phyloP scores from a whole-genome alignment of 805 yeast species.

The Naumovozyma dairenensis region DNA sequence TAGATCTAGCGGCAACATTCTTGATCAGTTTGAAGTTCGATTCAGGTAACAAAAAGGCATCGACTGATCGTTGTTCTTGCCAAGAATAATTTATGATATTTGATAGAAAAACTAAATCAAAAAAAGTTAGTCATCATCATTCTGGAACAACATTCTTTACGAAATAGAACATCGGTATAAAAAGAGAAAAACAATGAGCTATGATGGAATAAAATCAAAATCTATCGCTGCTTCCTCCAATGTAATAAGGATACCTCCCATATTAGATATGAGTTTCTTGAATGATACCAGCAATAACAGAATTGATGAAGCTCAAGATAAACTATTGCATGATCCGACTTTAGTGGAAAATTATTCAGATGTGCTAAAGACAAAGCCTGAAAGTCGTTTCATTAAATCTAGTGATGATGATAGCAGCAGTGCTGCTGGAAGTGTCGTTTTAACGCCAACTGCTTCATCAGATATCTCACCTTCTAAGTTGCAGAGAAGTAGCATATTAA shows the following conservation, averaged over 20 bases:
- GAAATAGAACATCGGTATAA: no score
- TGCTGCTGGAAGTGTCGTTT: conserved; percentile 24
- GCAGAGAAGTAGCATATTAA: conserved; percentile 7
- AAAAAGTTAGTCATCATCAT: no score
- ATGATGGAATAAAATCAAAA: conserved; percentile 1
- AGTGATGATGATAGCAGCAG: conserved; percentile 12
- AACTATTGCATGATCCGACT: conserved; percentile 24
- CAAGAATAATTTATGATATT: no score
- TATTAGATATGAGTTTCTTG: conserved; percentile 2
- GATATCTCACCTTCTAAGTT: conserved; percentile 3
- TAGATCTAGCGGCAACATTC: no score
- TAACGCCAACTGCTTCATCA: conserved; percentile 10
- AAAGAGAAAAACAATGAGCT: conserved; percentile 4
- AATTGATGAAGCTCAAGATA: no score
- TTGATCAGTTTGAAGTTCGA: no score
- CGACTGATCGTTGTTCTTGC: no score
- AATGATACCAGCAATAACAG: no score
- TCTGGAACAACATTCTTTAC: no score
- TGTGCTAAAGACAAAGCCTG: conserved; percentile 12
- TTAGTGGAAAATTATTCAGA: conserved; percentile 26
- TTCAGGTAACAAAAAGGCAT: no score
- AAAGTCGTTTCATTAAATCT: conserved; percentile 1
- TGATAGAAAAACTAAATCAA: no score
- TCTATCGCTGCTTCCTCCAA: conserved; percentile 8
- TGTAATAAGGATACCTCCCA: conserved; percentile 3